Percentiles rank a stretch among this genome's conserved stretches.
These are phyloP conservation scores for Prunus mume DNA, from an alignment of 306 rosid genomes.

Conservation along the genomic window DNA sequence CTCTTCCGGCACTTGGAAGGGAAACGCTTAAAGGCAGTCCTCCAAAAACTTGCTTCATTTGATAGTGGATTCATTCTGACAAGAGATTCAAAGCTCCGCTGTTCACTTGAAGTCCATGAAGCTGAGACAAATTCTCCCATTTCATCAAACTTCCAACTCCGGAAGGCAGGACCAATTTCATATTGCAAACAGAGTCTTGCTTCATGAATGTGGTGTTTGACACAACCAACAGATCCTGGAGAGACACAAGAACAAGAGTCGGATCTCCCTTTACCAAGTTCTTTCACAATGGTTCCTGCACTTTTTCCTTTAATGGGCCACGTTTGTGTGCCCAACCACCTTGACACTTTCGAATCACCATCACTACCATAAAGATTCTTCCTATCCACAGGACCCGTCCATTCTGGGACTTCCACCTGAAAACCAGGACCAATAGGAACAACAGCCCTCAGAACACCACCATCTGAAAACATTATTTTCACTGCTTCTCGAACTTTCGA, in stretches of 20 bases:
- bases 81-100: slow-evolving; percentile 23
- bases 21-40: slow-evolving; percentile 24
- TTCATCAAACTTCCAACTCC: slow-evolving; percentile 40
- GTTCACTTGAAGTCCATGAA: slow-evolving; percentile 33
- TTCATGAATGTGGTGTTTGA: slow-evolving; percentile 23
- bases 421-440: slow-evolving; percentile 48
- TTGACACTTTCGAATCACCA: slow-evolving; percentile 21
- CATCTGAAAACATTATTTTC: neutral
- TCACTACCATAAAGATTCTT: neutral
- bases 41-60: slow-evolving; percentile 27
- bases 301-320: slow-evolving; percentile 16
- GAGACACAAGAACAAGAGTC: slow-evolving; percentile 26
- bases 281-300: neutral
- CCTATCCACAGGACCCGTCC: slow-evolving; percentile 15
- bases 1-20: slow-evolving; percentile 31
- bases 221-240: slow-evolving; percentile 32
- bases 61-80: slow-evolving; percentile 4
- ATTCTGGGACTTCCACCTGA: slow-evolving; percentile 42
- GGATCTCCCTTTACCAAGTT: slow-evolving; percentile 27
- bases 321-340: slow-evolving; percentile 31
- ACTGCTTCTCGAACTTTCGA: neutral
- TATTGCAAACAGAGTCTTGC: slow-evolving; percentile 18
- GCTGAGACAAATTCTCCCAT: slow-evolving; percentile 36
- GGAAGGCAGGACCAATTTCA: slow-evolving; percentile 29
- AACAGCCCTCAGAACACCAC: slow-evolving; percentile 4